A percentile compares a stretch with the other conserved stretches of the same genome.
phyloP scores from a whole-genome alignment of 352 stramenopile species.

The Aphanomyces euteiches region DNA sequence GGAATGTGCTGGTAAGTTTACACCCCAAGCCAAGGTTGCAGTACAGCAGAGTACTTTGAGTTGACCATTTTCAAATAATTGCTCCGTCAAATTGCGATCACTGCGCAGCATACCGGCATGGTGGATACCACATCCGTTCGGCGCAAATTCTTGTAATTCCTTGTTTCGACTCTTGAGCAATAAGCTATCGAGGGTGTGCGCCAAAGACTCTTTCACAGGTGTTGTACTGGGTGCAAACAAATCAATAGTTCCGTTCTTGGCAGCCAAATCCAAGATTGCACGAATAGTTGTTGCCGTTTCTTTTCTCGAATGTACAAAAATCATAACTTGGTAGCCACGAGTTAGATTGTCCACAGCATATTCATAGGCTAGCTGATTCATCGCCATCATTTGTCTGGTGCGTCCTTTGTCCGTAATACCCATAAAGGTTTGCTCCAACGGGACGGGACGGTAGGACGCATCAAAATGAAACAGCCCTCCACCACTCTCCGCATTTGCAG shows the following conservation, averaged over 20 bases:
- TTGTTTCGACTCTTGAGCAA: slow-evolving; percentile 93
- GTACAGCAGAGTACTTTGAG: slow-evolving; percentile 98
- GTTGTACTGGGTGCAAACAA: slow-evolving; percentile 29
- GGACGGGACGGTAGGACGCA: slow-evolving; percentile 95
- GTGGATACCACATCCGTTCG: slow-evolving; percentile 95
- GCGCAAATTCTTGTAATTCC: slow-evolving; percentile 93
- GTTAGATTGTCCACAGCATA: slow-evolving; percentile 67
- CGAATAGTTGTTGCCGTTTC: slow-evolving; percentile 95
- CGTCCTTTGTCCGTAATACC: slow-evolving; percentile 82
- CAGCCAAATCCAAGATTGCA: slow-evolving; percentile 87
- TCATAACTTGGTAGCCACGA: slow-evolving; percentile 92
- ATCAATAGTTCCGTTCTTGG: slow-evolving; percentile 34
- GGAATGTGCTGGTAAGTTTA: slow-evolving; percentile 98
- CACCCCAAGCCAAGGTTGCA: slow-evolving; percentile 98
- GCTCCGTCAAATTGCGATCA: slow-evolving; percentile 94
- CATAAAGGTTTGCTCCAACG: slow-evolving; percentile 98
- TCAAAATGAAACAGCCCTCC: slow-evolving; percentile 98
- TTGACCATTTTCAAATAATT: slow-evolving; percentile 96
- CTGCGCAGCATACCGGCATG: slow-evolving; percentile 97
- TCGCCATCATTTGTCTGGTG: slow-evolving; percentile 43
- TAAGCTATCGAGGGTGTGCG: slow-evolving; percentile 51
- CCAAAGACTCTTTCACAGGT: slow-evolving; percentile 39
- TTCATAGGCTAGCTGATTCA: slow-evolving; percentile 79
- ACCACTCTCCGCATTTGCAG: slow-evolving; percentile 33
- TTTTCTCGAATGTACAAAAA: slow-evolving; percentile 99